A percentile compares a stretch with the other conserved stretches of the same genome.
Evolutionary conservation across 805 yeast genomes (phyloP).

Genomic region (Debaryomyces prosopidis): DNA sequence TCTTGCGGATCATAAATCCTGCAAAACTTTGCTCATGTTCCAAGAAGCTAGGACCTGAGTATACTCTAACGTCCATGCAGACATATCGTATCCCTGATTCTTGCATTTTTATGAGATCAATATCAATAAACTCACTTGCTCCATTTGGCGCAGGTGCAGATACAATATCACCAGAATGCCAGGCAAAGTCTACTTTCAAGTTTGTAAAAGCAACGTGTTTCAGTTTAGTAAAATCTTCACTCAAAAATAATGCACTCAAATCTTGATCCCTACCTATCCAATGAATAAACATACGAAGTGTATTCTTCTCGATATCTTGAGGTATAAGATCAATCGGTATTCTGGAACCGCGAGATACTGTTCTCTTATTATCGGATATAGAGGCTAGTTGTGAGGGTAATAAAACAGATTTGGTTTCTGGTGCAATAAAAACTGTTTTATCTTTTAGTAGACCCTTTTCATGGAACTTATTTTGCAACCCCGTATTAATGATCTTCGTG

Average conservation of each 20-base stretch:
- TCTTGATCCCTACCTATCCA: slow-evolving; percentile 11
- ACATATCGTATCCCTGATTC: slow-evolving; percentile 7
- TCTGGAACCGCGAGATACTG: slow-evolving; percentile 9
- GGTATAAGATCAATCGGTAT: slow-evolving; percentile 1
- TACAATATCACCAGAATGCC: slow-evolving; percentile 11
- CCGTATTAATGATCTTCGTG: too few species aligned
- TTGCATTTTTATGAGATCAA: slow-evolving; percentile 5
- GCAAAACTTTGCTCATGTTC: slow-evolving; percentile 9
- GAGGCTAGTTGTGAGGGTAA: slow-evolving; percentile 8
- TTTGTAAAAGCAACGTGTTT: slow-evolving; percentile 1
- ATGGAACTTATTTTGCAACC: too few species aligned
- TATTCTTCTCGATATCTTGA: slow-evolving; percentile 3
- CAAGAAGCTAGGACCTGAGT: slow-evolving; percentile 3
- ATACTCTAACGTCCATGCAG: slow-evolving; percentile 7
- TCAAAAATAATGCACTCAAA: slow-evolving; percentile 2
- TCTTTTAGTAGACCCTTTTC: too few species aligned
- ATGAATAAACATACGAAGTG: slow-evolving; percentile 8
- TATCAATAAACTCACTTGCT: slow-evolving; percentile 10
- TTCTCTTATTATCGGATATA: slow-evolving; percentile 6
- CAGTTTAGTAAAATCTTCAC: slow-evolving; percentile 1
- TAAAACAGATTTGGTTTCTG: slow-evolving; percentile 1
- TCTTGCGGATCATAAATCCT: slow-evolving; percentile 9
- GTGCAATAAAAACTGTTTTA: neutral
- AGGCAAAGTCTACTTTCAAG: slow-evolving; percentile 3
- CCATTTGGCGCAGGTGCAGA: slow-evolving; percentile 9